Percentiles rank a stretch among this genome's conserved stretches.
Conservation (phyloP, 1,139 yeast species). For the Suhomyces anneliseae region DNA sequence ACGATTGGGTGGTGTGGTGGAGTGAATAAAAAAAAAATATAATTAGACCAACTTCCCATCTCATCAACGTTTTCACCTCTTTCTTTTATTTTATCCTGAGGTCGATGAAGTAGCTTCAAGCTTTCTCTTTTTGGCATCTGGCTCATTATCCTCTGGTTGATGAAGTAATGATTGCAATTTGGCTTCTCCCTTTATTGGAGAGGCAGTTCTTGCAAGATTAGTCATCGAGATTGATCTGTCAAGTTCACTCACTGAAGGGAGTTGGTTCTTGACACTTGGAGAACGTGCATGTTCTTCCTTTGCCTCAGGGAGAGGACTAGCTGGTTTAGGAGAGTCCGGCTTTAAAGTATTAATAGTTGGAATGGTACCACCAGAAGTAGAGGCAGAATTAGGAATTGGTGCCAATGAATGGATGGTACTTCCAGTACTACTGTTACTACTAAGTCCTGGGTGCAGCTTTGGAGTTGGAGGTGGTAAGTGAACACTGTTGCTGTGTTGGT, state of each 20-base stretch:
- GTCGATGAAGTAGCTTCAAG: neutral
- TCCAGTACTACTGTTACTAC: constrained; percentile 1
- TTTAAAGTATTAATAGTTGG: constrained; percentile 6
- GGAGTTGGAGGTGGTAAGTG: constrained; percentile 8
- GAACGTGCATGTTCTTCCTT: constrained; percentile 1
- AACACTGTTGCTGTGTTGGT: constrained; percentile 5
- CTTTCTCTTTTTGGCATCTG: constrained; percentile 7
- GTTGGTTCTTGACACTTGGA: constrained; percentile 15
- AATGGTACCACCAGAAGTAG: constrained; percentile 7
- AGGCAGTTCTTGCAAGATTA: constrained; percentile 6
- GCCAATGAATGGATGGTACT: neutral
- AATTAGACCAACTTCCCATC: neutral
- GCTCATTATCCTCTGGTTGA: constrained; percentile 1
- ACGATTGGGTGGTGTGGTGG: neutral
- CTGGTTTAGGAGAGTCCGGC: constrained; percentile 4
- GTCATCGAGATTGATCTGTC: constrained; percentile 29
- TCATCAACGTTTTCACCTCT: no score
- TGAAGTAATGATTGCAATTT: constrained; percentile 8
- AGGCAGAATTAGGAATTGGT: neutral
- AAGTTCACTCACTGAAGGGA: constrained; percentile 41
- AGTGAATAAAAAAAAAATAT: neutral
- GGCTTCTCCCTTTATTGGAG: constrained; percentile 6
- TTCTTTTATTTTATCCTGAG: no score
- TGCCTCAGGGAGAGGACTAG: constrained; percentile 5
- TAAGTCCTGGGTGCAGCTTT: neutral